Percentiles rank a stretch among this genome's conserved stretches.
These are phyloP conservation scores for Paramecium octaurelia DNA, from an alignment of 73 alveolate species.

Conservation along the genomic window DNA sequence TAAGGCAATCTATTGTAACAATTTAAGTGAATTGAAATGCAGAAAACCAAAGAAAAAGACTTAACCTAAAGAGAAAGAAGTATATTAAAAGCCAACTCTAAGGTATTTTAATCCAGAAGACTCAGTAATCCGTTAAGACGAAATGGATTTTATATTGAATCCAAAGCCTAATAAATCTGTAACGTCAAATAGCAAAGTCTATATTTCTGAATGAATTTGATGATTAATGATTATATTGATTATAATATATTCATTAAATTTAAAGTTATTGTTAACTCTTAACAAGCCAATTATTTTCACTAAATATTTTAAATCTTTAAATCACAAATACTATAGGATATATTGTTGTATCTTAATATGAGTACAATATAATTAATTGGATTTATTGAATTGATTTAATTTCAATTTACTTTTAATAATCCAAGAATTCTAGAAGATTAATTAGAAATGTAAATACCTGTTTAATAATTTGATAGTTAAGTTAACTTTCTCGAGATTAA, in stretches of 20 bases:
- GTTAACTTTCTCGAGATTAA: neutral
- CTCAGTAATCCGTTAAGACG: neutral
- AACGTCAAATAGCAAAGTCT: slow-evolving; percentile 16
- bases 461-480: no score
- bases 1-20: neutral
- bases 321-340: no score
- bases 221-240: neutral
- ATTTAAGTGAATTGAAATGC: neutral
- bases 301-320: no score
- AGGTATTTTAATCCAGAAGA: slow-evolving; percentile 30
- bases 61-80: neutral
- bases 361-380: neutral
- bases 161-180: neutral
- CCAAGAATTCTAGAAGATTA: neutral
- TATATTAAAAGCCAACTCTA: neutral
- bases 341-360: no score
- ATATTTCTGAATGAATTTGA: slow-evolving; percentile 1
- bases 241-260: no score
- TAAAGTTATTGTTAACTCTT: no score
- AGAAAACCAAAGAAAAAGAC: neutral
- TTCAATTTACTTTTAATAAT: no score
- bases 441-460: no score
- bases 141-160: neutral
- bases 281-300: no score
- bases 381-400: no score